Evolutionary conservation across 805 yeast species (phyloP), one percentile per base, ranked within the genome.

Genomic region (Zygosaccharomyces kombuchaensis): DNA sequence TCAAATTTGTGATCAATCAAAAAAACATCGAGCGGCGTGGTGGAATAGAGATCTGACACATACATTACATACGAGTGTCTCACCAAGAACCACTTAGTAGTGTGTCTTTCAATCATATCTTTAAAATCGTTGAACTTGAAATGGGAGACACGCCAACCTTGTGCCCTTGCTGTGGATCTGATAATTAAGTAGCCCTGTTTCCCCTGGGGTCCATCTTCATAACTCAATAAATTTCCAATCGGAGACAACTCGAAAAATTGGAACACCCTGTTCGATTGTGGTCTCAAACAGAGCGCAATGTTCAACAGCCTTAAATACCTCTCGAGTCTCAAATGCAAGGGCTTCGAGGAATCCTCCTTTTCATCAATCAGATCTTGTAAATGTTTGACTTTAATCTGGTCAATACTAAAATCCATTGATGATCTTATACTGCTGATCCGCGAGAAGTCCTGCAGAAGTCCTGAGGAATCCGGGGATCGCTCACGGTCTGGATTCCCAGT

Each of bases 131-230:
- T 77, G 6, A 87, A 80, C 50, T 78, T 80, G 65, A 88, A 79
- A 60, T 91, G 97, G 2, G 93, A 86, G 5, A 91, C 96, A 55
- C 95, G 74, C 98, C 99, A 93, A 2, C 99, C 98, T 62, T 88
- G 95, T 0, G 89, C 75, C 51, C 80, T 80, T 0, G 98, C 91
- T 0, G 88, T 80, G 1, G 96, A 83, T 16, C 89, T 80, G 38
- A 90, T 78, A 44, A 85, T 78, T 47, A 91, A 65, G 41, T 80
- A 78, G 1, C 99, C 99, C 65, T 93, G 96, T 57, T 89, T 93
- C 1, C 98, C 96, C 45, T 80, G 80, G 58, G 74, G 84, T 0
- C 87, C 84, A 23, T 80, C 77, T 63, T 93, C 99, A 52, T 87
- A 82, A 40, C 91, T 82, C 34, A 93, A 70, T 39, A 89, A 70